Evolutionary conservation across 768 basidiomycete genomes (phyloP).

Genomic region (Suillus americanus): DNA sequence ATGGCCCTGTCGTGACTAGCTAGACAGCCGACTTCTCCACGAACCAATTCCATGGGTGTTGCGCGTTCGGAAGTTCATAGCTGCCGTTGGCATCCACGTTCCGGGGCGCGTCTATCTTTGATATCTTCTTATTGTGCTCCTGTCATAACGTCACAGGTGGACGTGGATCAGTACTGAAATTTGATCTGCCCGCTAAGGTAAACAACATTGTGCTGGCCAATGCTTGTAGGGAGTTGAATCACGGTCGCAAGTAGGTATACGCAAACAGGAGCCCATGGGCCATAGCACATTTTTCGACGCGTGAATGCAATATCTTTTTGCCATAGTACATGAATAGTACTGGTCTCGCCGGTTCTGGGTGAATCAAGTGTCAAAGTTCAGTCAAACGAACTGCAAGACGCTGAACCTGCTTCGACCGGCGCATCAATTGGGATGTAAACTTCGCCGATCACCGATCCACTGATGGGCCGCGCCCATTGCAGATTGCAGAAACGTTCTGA

Average conservation of each 20-base stretch:
- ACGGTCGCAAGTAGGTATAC: not conserved
- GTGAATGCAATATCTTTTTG: not conserved
- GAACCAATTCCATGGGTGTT: not conserved
- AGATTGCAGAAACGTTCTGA: too few relatives aligned
- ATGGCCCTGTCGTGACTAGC: not conserved
- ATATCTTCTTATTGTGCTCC: not conserved
- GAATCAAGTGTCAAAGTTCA: too few relatives aligned
- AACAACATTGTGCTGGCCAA: not conserved
- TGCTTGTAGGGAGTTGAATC: not conserved
- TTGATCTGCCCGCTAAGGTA: not conserved
- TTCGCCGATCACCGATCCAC: too few relatives aligned
- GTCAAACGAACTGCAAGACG: too few relatives aligned
- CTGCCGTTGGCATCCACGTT: too few relatives aligned
- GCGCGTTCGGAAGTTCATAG: not conserved
- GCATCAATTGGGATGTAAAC: too few relatives aligned
- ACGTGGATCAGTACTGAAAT: not conserved
- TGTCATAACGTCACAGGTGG: not conserved
- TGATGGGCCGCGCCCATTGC: too few relatives aligned
- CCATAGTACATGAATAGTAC: too few relatives aligned
- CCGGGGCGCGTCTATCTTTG: not conserved
- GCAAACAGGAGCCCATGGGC: not conserved
- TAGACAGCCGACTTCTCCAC: not conserved
- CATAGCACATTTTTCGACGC: not conserved
- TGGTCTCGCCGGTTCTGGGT: too few relatives aligned
- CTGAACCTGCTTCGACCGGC: too few relatives aligned